phyloP scores from a whole-genome alignment of 805 yeast genomes.

The Ogataea degrootiae region DNA sequence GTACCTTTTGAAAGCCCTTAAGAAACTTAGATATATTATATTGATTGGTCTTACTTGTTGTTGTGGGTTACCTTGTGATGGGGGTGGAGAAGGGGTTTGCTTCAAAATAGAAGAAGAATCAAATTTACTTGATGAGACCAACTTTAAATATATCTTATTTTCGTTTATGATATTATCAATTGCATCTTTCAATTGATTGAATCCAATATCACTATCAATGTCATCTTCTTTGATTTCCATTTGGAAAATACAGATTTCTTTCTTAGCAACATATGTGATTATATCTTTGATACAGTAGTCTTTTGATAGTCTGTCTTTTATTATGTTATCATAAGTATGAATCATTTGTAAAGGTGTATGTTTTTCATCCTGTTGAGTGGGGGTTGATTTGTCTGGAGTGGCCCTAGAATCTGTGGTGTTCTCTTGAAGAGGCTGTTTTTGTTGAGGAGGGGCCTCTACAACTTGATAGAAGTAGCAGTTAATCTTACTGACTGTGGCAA shows the following conservation, averaged over 20 bases:
- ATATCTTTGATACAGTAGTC: constrained; percentile 27
- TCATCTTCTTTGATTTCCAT: constrained; percentile 17
- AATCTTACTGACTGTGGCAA: constrained; percentile 24
- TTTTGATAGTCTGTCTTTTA: constrained; percentile 20
- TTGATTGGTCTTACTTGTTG: constrained; percentile 22
- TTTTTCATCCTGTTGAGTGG: constrained; percentile 9
- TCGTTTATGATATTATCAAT: constrained; percentile 27
- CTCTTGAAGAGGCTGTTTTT: not conserved
- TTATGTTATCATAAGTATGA: constrained; percentile 23
- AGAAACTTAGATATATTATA: constrained; percentile 39
- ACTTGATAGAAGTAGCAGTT: constrained; percentile 30
- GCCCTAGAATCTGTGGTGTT: not conserved
- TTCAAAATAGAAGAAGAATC: constrained; percentile 24
- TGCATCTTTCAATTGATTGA: constrained; percentile 29
- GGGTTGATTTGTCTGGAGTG: not conserved
- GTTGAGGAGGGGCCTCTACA: constrained; percentile 9
- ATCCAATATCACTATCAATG: constrained; percentile 18
- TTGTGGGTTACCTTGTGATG: not conserved
- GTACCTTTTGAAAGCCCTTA: constrained; percentile 44
- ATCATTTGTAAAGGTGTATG: constrained; percentile 22
- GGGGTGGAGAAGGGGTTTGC: constrained; percentile 3
- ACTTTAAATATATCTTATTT: constrained; percentile 19
- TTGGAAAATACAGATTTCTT: constrained; percentile 30
- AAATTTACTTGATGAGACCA: constrained; percentile 24
- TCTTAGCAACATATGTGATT: constrained; percentile 27